A percentile compares a stretch with the other conserved stretches of the same genome.
phyloP scores from a whole-genome alignment of 768 basidiomycete species.

The Pulveroboletus sp. region DNA sequence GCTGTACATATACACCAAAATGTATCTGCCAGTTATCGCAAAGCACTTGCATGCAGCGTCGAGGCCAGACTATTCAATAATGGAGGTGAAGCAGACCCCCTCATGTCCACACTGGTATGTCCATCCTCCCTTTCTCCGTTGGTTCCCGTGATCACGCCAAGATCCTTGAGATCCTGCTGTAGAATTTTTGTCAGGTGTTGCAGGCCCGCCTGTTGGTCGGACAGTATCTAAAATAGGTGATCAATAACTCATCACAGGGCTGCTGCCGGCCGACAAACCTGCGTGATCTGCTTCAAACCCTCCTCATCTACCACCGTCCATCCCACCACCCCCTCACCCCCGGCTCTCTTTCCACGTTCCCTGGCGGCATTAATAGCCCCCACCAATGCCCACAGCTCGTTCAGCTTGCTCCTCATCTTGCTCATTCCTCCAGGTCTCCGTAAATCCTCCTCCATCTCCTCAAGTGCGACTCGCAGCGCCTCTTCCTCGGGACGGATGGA shows the following conservation, averaged over 20 bases:
- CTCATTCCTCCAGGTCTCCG: slow-evolving; percentile 47
- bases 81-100: slow-evolving; percentile 18
- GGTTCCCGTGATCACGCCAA: slow-evolving; percentile 57
- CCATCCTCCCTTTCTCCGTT: slow-evolving; percentile 34
- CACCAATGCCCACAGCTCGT: slow-evolving; percentile 82
- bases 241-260: not conserved
- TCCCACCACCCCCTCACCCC: slow-evolving; percentile 42
- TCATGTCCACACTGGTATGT: slow-evolving; percentile 12
- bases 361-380: slow-evolving; percentile 61
- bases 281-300: slow-evolving; percentile 68
- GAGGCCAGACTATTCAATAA: slow-evolving; percentile 22
- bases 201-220: slow-evolving; percentile 75
- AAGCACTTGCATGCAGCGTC: slow-evolving; percentile 23
- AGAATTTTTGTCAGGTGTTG: slow-evolving; percentile 76
- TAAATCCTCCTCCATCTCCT: slow-evolving; percentile 72
- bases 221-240: slow-evolving; percentile 51
- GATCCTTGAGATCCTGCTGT: slow-evolving; percentile 57
- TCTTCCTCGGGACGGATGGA: slow-evolving; percentile 81
- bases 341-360: slow-evolving; percentile 44
- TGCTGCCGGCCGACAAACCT: slow-evolving; percentile 40
- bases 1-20: slow-evolving; percentile 3
- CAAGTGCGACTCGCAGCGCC: slow-evolving; percentile 60
- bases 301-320: slow-evolving; percentile 90
- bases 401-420: slow-evolving; percentile 65
- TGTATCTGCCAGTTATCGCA: slow-evolving; percentile 16